Base-by-base conservation (phyloP, 371 early-diverging fungal species). In the Mortierella sp. region DNA sequence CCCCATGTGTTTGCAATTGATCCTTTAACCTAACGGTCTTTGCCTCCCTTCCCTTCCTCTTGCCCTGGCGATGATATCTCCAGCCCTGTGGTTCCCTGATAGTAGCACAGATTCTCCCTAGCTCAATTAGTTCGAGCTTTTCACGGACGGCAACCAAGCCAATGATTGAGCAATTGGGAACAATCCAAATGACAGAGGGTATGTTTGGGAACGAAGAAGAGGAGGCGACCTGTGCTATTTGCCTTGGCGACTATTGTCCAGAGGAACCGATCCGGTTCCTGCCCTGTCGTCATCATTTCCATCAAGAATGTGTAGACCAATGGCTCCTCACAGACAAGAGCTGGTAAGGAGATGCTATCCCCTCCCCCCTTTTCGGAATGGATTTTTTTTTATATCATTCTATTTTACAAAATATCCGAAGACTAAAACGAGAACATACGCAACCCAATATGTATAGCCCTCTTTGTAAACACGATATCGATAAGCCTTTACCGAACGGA, bases 261-360 rank as follows among this genome's bases (percentile, higher is more conserved):
- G 85, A 83, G 14, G 92, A 94, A 37, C 80, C 84, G 23, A 84
- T 94, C 28, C 83, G 94, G 25, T 83, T 90, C 44, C 74, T 95
- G 29, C 85, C 87, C 45, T 95, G 96, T 69, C 81, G 82, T 43
- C 96, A 95, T 77, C 92, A 89, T 30, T 95, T 93, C 80, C 96
- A 95, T 80, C 82, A 84, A 48, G 90, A 90, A 37, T 95, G 95
- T 69, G 89, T 95, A 12, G 94, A 95, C 82, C 83, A 89, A 56
- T 93, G 93, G 93, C 75, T 91, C 37, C 26, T 66, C 14, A 79
- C 79, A 1, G 79, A 79, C 58, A 79, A 79, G 70, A 72, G 79
- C 45, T 79, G 79, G 76, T 75, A 61, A 45, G 68, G 18, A 9
- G 28, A 11, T n/a, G 43, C 52, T 23, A n/a, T n/a, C n/a, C n/a